Percentiles rank a stretch among this genome's conserved stretches.
Evolutionary conservation across 2,329 filamentous ascomycete species (phyloP).

Genomic region (Beauveria pseudobassiana): DNA sequence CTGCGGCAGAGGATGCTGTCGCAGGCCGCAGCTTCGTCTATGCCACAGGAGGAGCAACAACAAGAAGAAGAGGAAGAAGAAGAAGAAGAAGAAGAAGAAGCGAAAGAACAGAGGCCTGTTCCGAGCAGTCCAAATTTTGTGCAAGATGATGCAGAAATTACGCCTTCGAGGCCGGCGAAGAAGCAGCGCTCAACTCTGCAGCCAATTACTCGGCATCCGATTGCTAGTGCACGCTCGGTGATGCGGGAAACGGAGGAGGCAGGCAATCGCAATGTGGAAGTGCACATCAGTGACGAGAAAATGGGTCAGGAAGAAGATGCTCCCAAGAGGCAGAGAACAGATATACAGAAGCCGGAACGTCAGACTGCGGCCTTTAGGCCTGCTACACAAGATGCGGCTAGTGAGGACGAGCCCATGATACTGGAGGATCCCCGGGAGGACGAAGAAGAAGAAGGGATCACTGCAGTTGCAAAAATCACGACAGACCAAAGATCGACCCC

Average conservation of each 20-base stretch:
- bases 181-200: not conserved
- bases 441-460: not conserved
- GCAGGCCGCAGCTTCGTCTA: slow-evolving; percentile 2
- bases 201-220: not conserved
- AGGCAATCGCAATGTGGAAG: not conserved
- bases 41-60: not conserved
- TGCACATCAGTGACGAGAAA: not conserved
- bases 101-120: not conserved
- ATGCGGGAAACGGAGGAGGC: not conserved
- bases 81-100: not conserved
- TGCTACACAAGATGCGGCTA: not conserved
- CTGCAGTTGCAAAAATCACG: not conserved
- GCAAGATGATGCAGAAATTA: not conserved
- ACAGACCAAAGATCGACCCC: not conserved
- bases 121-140: slow-evolving; percentile 2
- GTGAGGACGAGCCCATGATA: not conserved
- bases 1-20: slow-evolving; percentile 18
- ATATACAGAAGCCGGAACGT: not conserved
- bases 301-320: not conserved
- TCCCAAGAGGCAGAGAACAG: not conserved
- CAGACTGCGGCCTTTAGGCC: not conserved
- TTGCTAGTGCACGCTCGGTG: not conserved
- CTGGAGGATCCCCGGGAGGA: not conserved
- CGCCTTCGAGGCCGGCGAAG: not conserved
- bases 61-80: too few species aligned